These are phyloP conservation scores for Candida corydali DNA, from an alignment of 805 yeast species.

Conservation along the genomic window DNA sequence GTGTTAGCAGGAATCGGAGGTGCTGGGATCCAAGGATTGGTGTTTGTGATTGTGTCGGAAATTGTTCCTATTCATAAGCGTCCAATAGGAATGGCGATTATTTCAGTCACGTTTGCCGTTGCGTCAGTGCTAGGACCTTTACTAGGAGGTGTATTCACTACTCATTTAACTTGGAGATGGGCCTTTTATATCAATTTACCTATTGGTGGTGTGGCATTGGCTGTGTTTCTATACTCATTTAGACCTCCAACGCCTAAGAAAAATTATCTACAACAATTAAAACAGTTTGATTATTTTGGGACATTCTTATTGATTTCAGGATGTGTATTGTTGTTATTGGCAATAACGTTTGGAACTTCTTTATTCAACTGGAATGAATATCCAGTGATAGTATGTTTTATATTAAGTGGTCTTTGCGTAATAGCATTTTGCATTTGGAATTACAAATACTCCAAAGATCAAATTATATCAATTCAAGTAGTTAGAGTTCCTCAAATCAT, in stretches of 20 bases:
- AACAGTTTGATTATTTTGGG: conserved; percentile 52
- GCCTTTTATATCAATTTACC: conserved; percentile 47
- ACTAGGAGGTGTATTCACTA: conserved; percentile 46
- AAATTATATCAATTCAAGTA: conserved; percentile 44
- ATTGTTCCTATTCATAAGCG: conserved; percentile 50
- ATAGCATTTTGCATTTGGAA: conserved; percentile 41
- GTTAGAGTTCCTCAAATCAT: conserved; percentile 32
- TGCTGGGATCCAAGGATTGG: conserved; percentile 50
- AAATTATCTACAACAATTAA: conserved; percentile 33
- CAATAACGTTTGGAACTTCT: conserved; percentile 51
- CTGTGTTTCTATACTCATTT: conserved; percentile 29
- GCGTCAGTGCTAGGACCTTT: conserved; percentile 55
- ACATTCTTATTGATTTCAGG: conserved; percentile 45
- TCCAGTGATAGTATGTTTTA: conserved; percentile 30
- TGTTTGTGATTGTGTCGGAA: conserved; percentile 53
- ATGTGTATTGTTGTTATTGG: conserved; percentile 48
- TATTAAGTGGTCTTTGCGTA: conserved; percentile 30
- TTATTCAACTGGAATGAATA: conserved; percentile 51
- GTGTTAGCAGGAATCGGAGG: conserved; percentile 59
- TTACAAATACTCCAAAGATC: conserved; percentile 35
- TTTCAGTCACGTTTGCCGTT: conserved; percentile 45
- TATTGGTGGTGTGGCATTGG: conserved; percentile 34
- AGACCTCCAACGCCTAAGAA: conserved; percentile 44
- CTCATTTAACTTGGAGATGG: conserved; percentile 54
- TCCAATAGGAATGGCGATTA: conserved; percentile 51